These are phyloP conservation scores for Leccinum fallax DNA, from an alignment of 1,284 basidiomycete genomes.

Conservation along the genomic window DNA sequence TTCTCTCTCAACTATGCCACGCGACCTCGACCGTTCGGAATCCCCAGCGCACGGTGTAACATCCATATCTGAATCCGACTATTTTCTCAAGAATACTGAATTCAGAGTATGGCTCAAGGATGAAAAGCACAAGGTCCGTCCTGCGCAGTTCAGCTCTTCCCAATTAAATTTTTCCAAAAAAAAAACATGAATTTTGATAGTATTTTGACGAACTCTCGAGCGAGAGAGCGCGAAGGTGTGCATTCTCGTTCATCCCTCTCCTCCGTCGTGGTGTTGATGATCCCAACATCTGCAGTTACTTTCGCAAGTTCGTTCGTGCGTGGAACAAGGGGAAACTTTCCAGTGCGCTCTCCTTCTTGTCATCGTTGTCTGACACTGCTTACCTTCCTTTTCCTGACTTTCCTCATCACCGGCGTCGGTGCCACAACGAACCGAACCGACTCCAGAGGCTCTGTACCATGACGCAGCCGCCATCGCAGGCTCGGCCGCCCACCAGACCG, in stretches of 20 bases:
- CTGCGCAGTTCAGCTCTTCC: not conserved
- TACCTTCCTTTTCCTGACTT: not conserved
- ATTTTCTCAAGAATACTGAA: slow-evolving; percentile 77
- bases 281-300: slow-evolving; percentile 55
- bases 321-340: slow-evolving; percentile 80
- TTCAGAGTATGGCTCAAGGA: slow-evolving; percentile 78
- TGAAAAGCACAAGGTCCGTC: slow-evolving; percentile 70
- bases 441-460: slow-evolving; percentile 58
- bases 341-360: slow-evolving; percentile 39
- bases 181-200: slow-evolving; percentile 39
- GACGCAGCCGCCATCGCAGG: slow-evolving; percentile 54
- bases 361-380: not conserved
- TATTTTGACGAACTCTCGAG: slow-evolving; percentile 78
- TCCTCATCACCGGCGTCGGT: no score
- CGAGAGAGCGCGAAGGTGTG: slow-evolving; percentile 70
- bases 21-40: no score
- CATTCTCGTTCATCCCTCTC: slow-evolving; percentile 23
- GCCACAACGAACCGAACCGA: no score
- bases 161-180: not conserved
- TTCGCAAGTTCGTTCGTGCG: slow-evolving; percentile 81
- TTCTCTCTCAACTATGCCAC: no score
- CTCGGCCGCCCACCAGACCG: slow-evolving; percentile 59
- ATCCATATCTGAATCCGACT: slow-evolving; percentile 70
- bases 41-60: slow-evolving; percentile 38
- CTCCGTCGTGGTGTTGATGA: slow-evolving; percentile 8